phyloP scores from a whole-genome alignment of 2,329 filamentous ascomycete species.

The Fusarium xyrophilum region DNA sequence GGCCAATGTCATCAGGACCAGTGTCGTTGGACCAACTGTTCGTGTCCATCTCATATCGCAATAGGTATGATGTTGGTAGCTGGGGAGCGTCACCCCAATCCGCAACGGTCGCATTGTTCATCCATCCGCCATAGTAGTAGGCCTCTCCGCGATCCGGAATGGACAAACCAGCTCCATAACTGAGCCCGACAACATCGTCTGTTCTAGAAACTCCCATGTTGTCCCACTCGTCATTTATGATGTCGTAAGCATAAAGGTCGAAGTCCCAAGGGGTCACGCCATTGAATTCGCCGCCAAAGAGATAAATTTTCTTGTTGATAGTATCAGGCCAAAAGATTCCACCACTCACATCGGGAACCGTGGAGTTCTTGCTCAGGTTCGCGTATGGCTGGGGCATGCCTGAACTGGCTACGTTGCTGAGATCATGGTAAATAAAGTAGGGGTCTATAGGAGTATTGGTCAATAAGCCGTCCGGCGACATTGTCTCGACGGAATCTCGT shows the following conservation, averaged over 20 bases:
- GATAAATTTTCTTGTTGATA: conserved; percentile 68
- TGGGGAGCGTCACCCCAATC: conserved; percentile 56
- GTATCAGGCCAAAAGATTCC: conserved; percentile 65
- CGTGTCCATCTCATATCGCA: conserved; percentile 63
- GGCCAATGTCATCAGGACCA: conserved; percentile 58
- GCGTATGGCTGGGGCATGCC: conserved; percentile 61
- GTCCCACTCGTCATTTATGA: conserved; percentile 63
- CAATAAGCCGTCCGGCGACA: not conserved
- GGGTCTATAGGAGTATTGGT: conserved; percentile 17
- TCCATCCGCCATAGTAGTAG: conserved; percentile 70
- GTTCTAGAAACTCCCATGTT: conserved; percentile 49
- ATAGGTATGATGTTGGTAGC: conserved; percentile 58
- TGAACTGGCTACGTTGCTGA: conserved; percentile 53
- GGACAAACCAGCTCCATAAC: conserved; percentile 64
- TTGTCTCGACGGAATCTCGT: not conserved
- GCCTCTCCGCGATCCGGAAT: conserved; percentile 62
- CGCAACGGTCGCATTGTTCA: conserved; percentile 60
- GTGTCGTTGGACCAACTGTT: conserved; percentile 60
- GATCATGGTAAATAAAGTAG: conserved; percentile 62
- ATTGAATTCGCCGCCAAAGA: conserved; percentile 68
- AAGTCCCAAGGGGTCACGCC: conserved; percentile 53
- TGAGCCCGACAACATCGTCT: conserved; percentile 53
- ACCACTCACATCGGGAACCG: conserved; percentile 57
- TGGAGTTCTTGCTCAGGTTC: conserved; percentile 65
- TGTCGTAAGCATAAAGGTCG: conserved; percentile 64